Evolutionary conservation across 371 early-diverging fungal genomes (phyloP).

Genomic region (Mucor saturninus): DNA sequence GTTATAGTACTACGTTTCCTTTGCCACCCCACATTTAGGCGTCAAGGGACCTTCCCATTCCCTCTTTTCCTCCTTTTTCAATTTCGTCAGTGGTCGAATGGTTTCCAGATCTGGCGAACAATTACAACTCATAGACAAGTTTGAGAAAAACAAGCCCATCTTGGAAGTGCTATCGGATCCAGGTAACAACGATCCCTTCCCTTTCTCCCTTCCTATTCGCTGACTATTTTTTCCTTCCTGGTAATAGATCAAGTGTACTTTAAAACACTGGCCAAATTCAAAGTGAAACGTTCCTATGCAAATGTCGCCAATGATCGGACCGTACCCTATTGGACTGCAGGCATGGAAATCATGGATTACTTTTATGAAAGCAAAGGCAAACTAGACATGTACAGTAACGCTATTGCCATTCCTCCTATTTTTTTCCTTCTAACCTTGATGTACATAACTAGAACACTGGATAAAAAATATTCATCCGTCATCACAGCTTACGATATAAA

Average conservation of each 20-base stretch:
- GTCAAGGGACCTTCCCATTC: conserved; percentile 43
- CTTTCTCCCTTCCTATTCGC: too few relatives aligned
- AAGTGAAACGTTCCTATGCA: conserved; percentile 65
- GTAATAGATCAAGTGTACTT: conserved; percentile 18
- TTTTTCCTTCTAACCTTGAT: too few relatives aligned
- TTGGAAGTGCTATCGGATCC: conserved; percentile 71
- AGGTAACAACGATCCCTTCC: conserved; percentile 15
- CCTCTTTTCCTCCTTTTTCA: conserved; percentile 49
- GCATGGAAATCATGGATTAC: conserved; percentile 58
- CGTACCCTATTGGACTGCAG: conserved; percentile 73
- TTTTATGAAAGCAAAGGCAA: conserved; percentile 47
- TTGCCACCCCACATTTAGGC: conserved; percentile 86
- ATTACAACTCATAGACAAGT: conserved; percentile 53
- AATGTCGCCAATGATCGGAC: conserved; percentile 74
- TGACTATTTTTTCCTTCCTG: background rate
- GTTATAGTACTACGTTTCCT: conserved; percentile 63
- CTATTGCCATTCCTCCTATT: background rate
- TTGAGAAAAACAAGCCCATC: conserved; percentile 44
- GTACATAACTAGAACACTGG: conserved; percentile 13
- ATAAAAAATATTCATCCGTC: conserved; percentile 22
- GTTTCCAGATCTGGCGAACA: conserved; percentile 69
- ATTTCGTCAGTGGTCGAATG: conserved; percentile 51
- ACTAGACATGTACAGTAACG: conserved; percentile 43
- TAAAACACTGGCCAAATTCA: conserved; percentile 41
- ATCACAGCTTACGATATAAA: conserved; percentile 22